Percentiles rank a stretch among this genome's conserved stretches.
Conservation (phyloP, 768 basidiomycete species). For the Rhizopogon salebrosus region DNA sequence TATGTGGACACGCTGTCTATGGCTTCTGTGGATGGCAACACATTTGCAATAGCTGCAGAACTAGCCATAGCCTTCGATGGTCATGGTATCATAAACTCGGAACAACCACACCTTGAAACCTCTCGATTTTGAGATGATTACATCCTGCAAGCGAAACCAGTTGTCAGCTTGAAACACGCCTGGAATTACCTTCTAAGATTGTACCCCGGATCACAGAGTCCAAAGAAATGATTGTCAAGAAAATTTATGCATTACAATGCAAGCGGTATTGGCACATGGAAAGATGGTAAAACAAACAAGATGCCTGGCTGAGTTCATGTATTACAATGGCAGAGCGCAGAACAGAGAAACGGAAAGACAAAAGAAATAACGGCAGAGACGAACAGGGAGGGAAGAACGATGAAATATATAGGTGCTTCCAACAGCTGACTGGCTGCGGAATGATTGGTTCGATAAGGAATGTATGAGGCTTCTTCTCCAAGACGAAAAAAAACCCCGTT, state of each 20-base stretch:
- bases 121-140: background rate
- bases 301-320: background rate
- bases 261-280: background rate
- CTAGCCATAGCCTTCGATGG: background rate
- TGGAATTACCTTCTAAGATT: background rate
- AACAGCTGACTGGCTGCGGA: background rate
- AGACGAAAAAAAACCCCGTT: background rate
- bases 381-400: background rate
- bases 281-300: background rate
- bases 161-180: background rate
- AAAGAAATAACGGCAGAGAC: background rate
- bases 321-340: slow-evolving; percentile 1
- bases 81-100: background rate
- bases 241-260: background rate
- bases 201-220: background rate
- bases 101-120: background rate
- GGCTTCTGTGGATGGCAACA: background rate
- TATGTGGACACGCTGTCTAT: too few species aligned
- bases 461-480: background rate
- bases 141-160: too few species aligned
- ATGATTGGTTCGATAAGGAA: background rate
- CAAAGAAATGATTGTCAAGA: background rate
- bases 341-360: background rate
- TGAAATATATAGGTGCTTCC: background rate
- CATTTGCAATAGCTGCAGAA: background rate